A percentile compares a stretch with the other conserved stretches of the same genome.
Evolutionary conservation across 2,329 filamentous ascomycete species (phyloP).

Genomic region (Pseudogymnoascus sp.): DNA sequence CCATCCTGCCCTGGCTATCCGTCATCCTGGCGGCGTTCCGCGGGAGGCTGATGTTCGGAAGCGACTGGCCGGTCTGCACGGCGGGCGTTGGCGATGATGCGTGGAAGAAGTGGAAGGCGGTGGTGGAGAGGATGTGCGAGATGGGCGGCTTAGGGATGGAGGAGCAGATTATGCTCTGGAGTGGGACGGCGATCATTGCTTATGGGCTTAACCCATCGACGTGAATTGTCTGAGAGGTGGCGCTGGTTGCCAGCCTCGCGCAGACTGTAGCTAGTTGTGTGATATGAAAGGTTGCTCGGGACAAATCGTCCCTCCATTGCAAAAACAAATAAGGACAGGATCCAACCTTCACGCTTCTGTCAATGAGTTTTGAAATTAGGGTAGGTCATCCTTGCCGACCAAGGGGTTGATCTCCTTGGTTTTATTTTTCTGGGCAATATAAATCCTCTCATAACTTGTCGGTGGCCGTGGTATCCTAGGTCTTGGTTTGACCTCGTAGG

Average conservation of each 20-base stretch:
- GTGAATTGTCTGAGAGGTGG: neutral
- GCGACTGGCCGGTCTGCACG: constrained; percentile 90
- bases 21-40: constrained; percentile 67
- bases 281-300: neutral
- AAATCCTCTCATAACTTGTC: too few species aligned
- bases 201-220: constrained; percentile 43
- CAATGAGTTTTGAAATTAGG: neutral
- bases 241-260: neutral
- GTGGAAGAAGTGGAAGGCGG: constrained; percentile 66
- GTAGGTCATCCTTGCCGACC: neutral
- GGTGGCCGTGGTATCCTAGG: too few species aligned
- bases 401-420: too few species aligned
- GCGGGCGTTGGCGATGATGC: constrained; percentile 43
- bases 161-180: constrained; percentile 61
- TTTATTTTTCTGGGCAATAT: too few species aligned
- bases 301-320: neutral
- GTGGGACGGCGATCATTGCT: constrained; percentile 60
- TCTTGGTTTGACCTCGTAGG: too few species aligned
- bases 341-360: neutral
- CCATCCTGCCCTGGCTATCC: constrained; percentile 61
- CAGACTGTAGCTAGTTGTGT: neutral
- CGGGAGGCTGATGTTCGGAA: constrained; percentile 77
- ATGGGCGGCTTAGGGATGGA: constrained; percentile 52
- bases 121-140: constrained; percentile 61
- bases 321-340: neutral